These are phyloP conservation scores for Elsinoe ampelina DNA, from an alignment of 2,329 filamentous ascomycete genomes.

Conservation along the genomic window DNA sequence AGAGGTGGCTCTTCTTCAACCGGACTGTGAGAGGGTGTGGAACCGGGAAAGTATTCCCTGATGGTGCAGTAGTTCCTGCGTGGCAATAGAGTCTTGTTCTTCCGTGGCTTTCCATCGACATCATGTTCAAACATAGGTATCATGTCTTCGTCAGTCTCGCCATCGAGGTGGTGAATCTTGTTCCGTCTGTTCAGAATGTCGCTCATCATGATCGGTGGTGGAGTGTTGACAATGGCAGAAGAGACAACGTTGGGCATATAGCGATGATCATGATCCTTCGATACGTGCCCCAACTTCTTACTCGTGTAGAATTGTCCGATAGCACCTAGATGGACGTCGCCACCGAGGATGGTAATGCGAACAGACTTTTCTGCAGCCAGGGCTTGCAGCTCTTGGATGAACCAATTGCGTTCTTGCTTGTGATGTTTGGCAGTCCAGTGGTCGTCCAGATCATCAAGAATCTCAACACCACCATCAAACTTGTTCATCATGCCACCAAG, in stretches of 20 bases:
- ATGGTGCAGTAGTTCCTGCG: constrained; percentile 96
- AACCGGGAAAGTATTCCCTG: constrained; percentile 68
- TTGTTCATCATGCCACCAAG: constrained; percentile 67
- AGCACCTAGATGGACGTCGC: constrained; percentile 87
- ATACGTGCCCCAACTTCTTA: constrained; percentile 55
- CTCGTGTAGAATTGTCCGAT: constrained; percentile 94
- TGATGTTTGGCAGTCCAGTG: constrained; percentile 97
- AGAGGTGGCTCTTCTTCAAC: constrained; percentile 25
- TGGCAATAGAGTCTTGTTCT: constrained; percentile 82
- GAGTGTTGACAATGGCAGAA: constrained; percentile 87
- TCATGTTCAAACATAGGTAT: constrained; percentile 86
- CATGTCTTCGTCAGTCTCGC: constrained; percentile 85
- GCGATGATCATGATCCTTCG: constrained; percentile 84
- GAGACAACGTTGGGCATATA: constrained; percentile 97
- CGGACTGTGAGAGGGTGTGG: constrained; percentile 63
- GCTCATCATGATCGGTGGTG: constrained; percentile 76
- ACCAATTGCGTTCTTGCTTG: constrained; percentile 76
- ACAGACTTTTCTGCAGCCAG: constrained; percentile 87
- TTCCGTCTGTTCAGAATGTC: constrained; percentile 92
- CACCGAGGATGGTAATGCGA: constrained; percentile 82
- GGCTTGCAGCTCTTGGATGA: constrained; percentile 87
- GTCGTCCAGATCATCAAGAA: constrained; percentile 85
- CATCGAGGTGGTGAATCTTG: constrained; percentile 57
- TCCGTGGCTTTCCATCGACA: constrained; percentile 78
- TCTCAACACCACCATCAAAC: constrained; percentile 84